A percentile compares a stretch with the other conserved stretches of the same genome.
phyloP scores from a whole-genome alignment of 371 early-diverging fungal genomes.

The Zychaea mexicana region DNA sequence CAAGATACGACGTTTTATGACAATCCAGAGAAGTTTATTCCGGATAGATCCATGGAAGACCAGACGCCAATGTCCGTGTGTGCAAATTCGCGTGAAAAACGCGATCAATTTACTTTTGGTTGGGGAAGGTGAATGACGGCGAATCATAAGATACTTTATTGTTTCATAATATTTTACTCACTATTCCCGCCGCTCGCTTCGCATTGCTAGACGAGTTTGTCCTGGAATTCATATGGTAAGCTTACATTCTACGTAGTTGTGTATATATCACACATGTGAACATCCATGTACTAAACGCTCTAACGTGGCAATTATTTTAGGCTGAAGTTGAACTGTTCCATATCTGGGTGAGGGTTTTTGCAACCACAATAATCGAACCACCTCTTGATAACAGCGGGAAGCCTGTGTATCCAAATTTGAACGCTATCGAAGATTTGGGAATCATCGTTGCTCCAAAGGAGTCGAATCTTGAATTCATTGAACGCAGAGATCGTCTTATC shows the following conservation, averaged over 20 bases:
- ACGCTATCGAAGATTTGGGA: background rate
- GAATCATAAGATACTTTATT: too few relatives aligned
- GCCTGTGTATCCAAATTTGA: background rate
- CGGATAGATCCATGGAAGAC: conserved; percentile 15
- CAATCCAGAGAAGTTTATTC: conserved; percentile 6
- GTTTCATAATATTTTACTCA: too few relatives aligned
- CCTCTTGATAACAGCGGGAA: background rate
- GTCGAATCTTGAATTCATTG: too few relatives aligned
- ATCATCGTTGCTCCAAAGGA: too few relatives aligned
- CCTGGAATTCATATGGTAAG: conserved; percentile 1
- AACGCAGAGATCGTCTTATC: too few relatives aligned
- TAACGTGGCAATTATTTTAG: background rate
- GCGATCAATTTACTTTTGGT: conserved; percentile 11
- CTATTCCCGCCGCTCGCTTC: too few relatives aligned
- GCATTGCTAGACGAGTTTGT: background rate
- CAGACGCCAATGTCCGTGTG: conserved; percentile 1
- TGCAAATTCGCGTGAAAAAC: conserved; percentile 4
- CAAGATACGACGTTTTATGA: background rate
- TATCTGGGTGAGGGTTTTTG: background rate
- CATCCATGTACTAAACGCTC: too few relatives aligned
- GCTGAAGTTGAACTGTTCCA: background rate
- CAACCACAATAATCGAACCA: background rate
- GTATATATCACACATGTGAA: background rate
- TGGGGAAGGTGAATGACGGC: conserved; percentile 9
- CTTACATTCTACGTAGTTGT: background rate